Evolutionary conservation across 139 green algal genomes (phyloP).

Genomic region (Picochlorum sp.): DNA sequence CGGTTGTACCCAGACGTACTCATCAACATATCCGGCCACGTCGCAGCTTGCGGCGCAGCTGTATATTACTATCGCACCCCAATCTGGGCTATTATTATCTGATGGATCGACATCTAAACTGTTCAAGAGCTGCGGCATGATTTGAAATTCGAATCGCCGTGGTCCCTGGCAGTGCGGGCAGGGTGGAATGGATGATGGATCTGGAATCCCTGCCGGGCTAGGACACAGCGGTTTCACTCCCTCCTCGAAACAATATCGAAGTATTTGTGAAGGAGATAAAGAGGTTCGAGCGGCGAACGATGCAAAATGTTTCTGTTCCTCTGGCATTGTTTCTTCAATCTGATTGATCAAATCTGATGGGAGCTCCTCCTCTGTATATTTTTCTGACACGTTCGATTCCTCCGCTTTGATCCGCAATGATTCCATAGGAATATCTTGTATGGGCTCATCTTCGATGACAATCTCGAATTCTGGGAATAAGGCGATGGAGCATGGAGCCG

Average conservation of each 20-base stretch:
- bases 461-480: conserved; percentile 61
- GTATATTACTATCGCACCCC: conserved; percentile 63
- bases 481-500: neutral
- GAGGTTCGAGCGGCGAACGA: conserved; percentile 34
- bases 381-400: conserved; percentile 5
- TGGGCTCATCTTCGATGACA: conserved; percentile 62
- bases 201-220: neutral
- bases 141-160: conserved; percentile 68
- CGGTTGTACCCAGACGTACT: conserved; percentile 40
- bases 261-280: conserved; percentile 13
- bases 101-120: conserved; percentile 49
- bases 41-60: conserved; percentile 52
- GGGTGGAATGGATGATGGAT: conserved; percentile 31
- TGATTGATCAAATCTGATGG: conserved; percentile 45
- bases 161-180: conserved; percentile 48
- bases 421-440: conserved; percentile 26
- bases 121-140: conserved; percentile 63
- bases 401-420: conserved; percentile 40
- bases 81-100: conserved; percentile 54
- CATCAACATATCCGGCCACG: conserved; percentile 22
- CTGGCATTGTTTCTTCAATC: conserved; percentile 33
- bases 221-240: conserved; percentile 18
- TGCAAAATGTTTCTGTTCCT: conserved; percentile 47
- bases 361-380: conserved; percentile 49
- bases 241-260: conserved; percentile 70